Conservation (phyloP, 1,139 yeast species). For the Arxiozyma telluris region DNA sequence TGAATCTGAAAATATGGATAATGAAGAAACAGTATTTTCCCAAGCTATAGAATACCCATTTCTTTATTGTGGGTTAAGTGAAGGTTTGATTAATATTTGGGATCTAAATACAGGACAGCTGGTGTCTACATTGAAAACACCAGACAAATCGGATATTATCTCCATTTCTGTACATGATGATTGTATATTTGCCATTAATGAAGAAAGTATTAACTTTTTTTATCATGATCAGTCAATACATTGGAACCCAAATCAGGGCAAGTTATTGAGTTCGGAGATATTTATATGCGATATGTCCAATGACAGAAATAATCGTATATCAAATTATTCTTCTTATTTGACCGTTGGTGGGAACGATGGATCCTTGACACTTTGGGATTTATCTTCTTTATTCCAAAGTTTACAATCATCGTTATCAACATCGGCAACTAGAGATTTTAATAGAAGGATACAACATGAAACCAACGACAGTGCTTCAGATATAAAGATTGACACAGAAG, state of each 20-base stretch:
- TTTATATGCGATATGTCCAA: slow-evolving; percentile 9
- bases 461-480: background rate
- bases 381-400: slow-evolving; percentile 9
- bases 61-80: slow-evolving; percentile 68
- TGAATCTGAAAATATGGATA: slow-evolving; percentile 39
- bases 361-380: slow-evolving; percentile 51
- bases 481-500: slow-evolving; percentile 40
- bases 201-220: slow-evolving; percentile 46
- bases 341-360: slow-evolving; percentile 56
- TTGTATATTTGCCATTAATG: slow-evolving; percentile 32
- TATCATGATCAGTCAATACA: slow-evolving; percentile 33
- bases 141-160: slow-evolving; percentile 39
- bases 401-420: background rate
- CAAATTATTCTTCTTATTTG: slow-evolving; percentile 20
- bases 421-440: background rate
- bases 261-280: slow-evolving; percentile 31
- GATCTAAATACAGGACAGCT: slow-evolving; percentile 73
- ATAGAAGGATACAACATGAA: background rate
- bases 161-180: slow-evolving; percentile 41
- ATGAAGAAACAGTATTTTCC: slow-evolving; percentile 62
- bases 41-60: slow-evolving; percentile 55
- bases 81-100: slow-evolving; percentile 71
- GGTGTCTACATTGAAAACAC: slow-evolving; percentile 47
- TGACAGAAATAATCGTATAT: slow-evolving; percentile 7
- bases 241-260: slow-evolving; percentile 37